Evolutionary conservation across 306 rosid species (phyloP).

Genomic region (Rosa multiflora): DNA sequence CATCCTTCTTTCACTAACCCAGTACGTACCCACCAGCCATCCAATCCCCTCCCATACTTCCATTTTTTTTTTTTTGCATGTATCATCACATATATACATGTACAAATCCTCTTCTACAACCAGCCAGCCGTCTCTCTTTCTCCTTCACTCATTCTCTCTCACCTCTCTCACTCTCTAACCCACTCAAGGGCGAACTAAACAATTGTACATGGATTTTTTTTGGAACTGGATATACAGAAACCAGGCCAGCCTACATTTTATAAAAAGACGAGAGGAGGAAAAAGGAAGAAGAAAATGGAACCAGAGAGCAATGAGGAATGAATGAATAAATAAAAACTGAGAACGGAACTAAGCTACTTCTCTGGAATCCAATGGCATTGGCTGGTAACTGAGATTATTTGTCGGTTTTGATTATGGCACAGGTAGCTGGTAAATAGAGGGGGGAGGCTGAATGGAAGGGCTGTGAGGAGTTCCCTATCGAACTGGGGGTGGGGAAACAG

Average conservation of each 20-base stretch:
- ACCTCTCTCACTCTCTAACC: slow-evolving; percentile 11
- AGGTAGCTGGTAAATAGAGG: slow-evolving; percentile 41
- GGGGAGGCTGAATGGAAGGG: slow-evolving; percentile 45
- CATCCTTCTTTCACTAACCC: slow-evolving; percentile 51
- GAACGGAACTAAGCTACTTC: slow-evolving; percentile 64
- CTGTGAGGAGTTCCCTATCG: slow-evolving; percentile 36
- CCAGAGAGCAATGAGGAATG: slow-evolving; percentile 85
- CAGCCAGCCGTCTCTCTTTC: slow-evolving; percentile 37
- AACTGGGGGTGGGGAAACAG: slow-evolving; percentile 28
- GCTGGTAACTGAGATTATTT: slow-evolving; percentile 57
- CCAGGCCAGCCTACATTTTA: slow-evolving; percentile 36
- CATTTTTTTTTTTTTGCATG: slow-evolving; percentile 39
- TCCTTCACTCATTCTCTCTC: neutral
- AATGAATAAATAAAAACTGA: slow-evolving; percentile 78
- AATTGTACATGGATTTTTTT: slow-evolving; percentile 43
- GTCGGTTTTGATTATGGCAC: slow-evolving; percentile 55
- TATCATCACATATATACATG: slow-evolving; percentile 72
- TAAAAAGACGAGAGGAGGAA: neutral
- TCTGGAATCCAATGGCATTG: slow-evolving; percentile 56
- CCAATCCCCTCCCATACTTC: slow-evolving; percentile 55
- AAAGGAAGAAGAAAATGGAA: slow-evolving; percentile 37
- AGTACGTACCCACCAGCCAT: slow-evolving; percentile 54
- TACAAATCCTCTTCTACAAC: slow-evolving; percentile 46
- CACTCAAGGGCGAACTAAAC: slow-evolving; percentile 39
- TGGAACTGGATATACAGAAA: slow-evolving; percentile 39